Evolutionary conservation across 495 filamentous ascomycete species (phyloP).

Genomic region (Hypoxylon intermedium): DNA sequence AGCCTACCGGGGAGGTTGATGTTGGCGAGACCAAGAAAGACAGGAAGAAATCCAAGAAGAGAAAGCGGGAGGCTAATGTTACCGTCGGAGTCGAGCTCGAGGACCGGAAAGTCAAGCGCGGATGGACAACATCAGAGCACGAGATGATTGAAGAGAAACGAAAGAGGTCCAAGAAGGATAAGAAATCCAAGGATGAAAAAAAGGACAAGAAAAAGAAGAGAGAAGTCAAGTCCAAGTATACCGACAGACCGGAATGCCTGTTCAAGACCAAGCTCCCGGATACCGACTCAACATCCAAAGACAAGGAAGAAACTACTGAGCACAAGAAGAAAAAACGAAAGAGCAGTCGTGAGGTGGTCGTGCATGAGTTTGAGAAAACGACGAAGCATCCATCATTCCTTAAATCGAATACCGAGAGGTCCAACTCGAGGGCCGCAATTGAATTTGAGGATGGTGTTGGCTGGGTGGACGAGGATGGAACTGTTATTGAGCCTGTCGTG

Average conservation of each 20-base stretch:
- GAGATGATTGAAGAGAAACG: slow-evolving; percentile 59
- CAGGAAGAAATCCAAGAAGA: slow-evolving; percentile 62
- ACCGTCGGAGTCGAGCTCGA: slow-evolving; percentile 76
- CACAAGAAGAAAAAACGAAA: slow-evolving; percentile 65
- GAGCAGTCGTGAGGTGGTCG: slow-evolving; percentile 58
- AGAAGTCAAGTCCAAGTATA: slow-evolving; percentile 74
- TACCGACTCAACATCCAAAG: slow-evolving; percentile 46
- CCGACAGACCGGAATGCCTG: slow-evolving; percentile 77
- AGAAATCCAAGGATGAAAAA: slow-evolving; percentile 44
- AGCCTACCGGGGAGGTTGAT: slow-evolving; percentile 43
- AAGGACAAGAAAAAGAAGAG: slow-evolving; percentile 63
- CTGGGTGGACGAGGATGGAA: slow-evolving; percentile 83
- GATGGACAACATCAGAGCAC: slow-evolving; percentile 77
- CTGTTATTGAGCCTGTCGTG: slow-evolving; percentile 68
- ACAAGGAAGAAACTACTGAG: slow-evolving; percentile 51
- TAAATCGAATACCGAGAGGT: slow-evolving; percentile 53
- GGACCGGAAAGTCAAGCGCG: slow-evolving; percentile 81
- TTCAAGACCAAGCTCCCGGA: slow-evolving; percentile 79
- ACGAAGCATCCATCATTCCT: slow-evolving; percentile 80
- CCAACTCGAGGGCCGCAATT: slow-evolving; percentile 49
- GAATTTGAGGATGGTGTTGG: slow-evolving; percentile 83
- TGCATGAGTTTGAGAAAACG: slow-evolving; percentile 85
- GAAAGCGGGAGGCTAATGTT: slow-evolving; percentile 67
- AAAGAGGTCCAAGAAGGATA: slow-evolving; percentile 46
- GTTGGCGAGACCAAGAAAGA: slow-evolving; percentile 50